A percentile compares a stretch with the other conserved stretches of the same genome.
Evolutionary conservation across 208 protist species (phyloP).

Genomic region (Hexamita inflata): DNA sequence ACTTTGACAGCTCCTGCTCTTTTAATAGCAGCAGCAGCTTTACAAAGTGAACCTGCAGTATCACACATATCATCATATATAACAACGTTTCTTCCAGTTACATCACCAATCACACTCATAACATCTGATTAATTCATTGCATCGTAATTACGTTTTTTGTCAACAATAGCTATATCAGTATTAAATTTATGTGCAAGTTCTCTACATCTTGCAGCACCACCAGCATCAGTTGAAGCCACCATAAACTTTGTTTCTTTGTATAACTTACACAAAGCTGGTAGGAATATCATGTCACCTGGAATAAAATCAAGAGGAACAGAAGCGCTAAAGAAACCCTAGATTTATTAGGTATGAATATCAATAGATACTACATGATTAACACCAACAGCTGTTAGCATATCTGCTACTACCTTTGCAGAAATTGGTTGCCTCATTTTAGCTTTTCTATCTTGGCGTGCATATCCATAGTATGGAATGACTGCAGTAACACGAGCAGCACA

Average conservation of each 20-base stretch:
- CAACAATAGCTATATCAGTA: slow-evolving; percentile 73
- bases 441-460: slow-evolving; percentile 72
- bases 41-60: slow-evolving; percentile 71
- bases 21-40: slow-evolving; percentile 68
- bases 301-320: slow-evolving; percentile 44
- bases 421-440: slow-evolving; percentile 68
- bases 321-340: slow-evolving; percentile 72
- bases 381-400: slow-evolving; percentile 67
- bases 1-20: slow-evolving; percentile 67
- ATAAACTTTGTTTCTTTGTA: slow-evolving; percentile 55
- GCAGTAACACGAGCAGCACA: slow-evolving; percentile 46
- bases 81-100: slow-evolving; percentile 66
- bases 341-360: slow-evolving; percentile 75
- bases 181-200: slow-evolving; percentile 64
- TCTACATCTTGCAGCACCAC: slow-evolving; percentile 70
- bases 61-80: slow-evolving; percentile 86
- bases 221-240: slow-evolving; percentile 78
- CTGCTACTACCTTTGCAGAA: slow-evolving; percentile 67
- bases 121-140: slow-evolving; percentile 59
- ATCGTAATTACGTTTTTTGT: slow-evolving; percentile 68
- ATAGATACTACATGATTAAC: slow-evolving; percentile 67
- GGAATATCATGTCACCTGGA: slow-evolving; percentile 37
- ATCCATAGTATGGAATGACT: slow-evolving; percentile 76
- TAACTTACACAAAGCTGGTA: not conserved
- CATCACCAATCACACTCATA: slow-evolving; percentile 75